Conservation (phyloP, 2,329 filamentous ascomycete species). For the Pseudocercospora musae region DNA sequence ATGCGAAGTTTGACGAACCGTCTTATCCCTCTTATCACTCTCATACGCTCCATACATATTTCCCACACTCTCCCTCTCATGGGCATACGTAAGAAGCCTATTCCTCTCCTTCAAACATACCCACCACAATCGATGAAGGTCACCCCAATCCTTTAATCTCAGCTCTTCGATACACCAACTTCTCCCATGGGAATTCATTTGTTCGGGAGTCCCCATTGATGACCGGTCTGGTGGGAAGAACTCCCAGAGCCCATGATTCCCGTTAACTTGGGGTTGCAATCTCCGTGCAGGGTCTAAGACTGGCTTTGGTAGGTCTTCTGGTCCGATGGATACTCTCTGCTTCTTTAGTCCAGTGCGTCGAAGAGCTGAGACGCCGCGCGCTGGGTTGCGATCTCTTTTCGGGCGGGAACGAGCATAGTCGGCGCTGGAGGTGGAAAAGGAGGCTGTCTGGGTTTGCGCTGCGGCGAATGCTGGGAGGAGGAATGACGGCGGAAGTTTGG, state of each 20-base stretch:
- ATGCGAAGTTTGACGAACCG: slow-evolving; percentile 55
- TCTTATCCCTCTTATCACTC: slow-evolving; percentile 58
- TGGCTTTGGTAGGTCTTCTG: slow-evolving; percentile 70
- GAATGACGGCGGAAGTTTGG: slow-evolving; percentile 34
- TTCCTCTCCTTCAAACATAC: slow-evolving; percentile 89
- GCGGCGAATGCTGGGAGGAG: slow-evolving; percentile 35
- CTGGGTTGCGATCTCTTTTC: slow-evolving; percentile 69
- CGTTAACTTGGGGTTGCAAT: slow-evolving; percentile 56
- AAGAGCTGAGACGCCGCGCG: slow-evolving; percentile 77
- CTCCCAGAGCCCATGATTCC: slow-evolving; percentile 83
- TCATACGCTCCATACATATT: slow-evolving; percentile 67
- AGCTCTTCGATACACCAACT: slow-evolving; percentile 84
- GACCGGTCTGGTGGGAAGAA: slow-evolving; percentile 77
- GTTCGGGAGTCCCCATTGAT: slow-evolving; percentile 67
- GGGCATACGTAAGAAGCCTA: slow-evolving; percentile 71
- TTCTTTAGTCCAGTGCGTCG: slow-evolving; percentile 65
- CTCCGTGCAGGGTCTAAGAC: slow-evolving; percentile 58
- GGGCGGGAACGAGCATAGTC: slow-evolving; percentile 20
- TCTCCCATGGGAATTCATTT: slow-evolving; percentile 71
- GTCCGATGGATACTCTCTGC: slow-evolving; percentile 61
- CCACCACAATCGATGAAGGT: slow-evolving; percentile 92
- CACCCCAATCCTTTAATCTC: slow-evolving; percentile 86
- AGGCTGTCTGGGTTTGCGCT: slow-evolving; percentile 28
- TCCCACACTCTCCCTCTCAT: slow-evolving; percentile 65
- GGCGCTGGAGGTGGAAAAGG: slow-evolving; percentile 23